Evolutionary conservation across 2,329 filamentous ascomycete species (phyloP).

Genomic region (Mollisia scopiformis): DNA sequence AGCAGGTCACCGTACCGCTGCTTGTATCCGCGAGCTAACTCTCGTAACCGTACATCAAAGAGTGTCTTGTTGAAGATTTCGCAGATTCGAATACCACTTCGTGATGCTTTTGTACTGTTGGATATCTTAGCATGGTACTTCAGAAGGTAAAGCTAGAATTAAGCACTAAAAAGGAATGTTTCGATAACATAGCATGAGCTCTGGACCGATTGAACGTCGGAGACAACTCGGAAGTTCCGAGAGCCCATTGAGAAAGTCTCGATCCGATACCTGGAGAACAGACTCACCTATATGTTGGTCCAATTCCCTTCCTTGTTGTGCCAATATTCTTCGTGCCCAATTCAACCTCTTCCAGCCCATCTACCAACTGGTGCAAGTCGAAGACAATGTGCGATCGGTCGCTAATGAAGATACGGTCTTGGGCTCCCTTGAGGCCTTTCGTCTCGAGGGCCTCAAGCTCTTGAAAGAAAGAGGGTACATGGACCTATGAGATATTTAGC

Average conservation of each 20-base stretch:
- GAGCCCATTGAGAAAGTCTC: too few relatives aligned
- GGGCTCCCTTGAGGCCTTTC: constrained; percentile 58
- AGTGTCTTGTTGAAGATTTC: constrained; percentile 69
- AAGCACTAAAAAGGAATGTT: too few relatives aligned
- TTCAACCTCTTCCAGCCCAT: constrained; percentile 65
- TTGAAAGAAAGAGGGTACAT: constrained; percentile 68
- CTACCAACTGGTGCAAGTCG: constrained; percentile 67
- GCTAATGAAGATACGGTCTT: constrained; percentile 63
- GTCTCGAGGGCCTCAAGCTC: constrained; percentile 63
- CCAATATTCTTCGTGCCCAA: constrained; percentile 48
- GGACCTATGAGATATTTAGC: too few relatives aligned
- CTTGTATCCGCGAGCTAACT: constrained; percentile 62
- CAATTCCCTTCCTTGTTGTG: constrained; percentile 51
- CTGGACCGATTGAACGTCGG: too few relatives aligned
- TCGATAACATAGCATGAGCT: too few relatives aligned
- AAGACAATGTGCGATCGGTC: constrained; percentile 55
- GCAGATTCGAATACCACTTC: constrained; percentile 66
- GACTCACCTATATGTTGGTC: constrained; percentile 63
- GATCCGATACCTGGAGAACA: too few relatives aligned
- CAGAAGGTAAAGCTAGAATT: too few relatives aligned
- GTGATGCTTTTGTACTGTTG: too few relatives aligned
- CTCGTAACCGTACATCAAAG: constrained; percentile 68
- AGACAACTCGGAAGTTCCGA: too few relatives aligned
- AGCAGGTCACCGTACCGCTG: constrained; percentile 70
- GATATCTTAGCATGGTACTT: too few relatives aligned